Evolutionary conservation across 2,329 filamentous ascomycete genomes (phyloP).

Genomic region (Cercospora berteroae): DNA sequence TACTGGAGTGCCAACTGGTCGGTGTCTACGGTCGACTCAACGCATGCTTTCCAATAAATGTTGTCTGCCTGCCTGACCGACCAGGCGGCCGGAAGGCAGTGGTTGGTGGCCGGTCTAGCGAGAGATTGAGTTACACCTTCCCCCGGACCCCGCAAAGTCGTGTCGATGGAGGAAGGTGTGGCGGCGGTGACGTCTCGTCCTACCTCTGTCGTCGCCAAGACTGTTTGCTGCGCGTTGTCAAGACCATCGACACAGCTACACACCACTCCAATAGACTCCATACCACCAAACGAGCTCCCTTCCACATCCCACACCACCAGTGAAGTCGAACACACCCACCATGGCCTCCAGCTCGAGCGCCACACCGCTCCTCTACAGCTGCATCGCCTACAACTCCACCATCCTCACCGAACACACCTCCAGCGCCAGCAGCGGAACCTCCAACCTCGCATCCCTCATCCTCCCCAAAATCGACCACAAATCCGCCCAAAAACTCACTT

Average conservation of each 20-base stretch:
- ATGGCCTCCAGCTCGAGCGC: constrained; percentile 40
- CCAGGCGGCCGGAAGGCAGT: not conserved
- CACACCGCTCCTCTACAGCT: constrained; percentile 56
- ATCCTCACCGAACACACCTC: constrained; percentile 92
- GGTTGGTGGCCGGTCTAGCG: not conserved
- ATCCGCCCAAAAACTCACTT: constrained; percentile 82
- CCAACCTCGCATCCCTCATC: constrained; percentile 85
- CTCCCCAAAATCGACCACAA: constrained; percentile 90
- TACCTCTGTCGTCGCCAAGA: not conserved
- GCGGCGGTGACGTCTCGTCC: constrained; percentile 4
- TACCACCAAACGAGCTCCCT: not conserved
- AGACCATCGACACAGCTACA: not conserved
- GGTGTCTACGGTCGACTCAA: not conserved
- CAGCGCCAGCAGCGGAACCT: constrained; percentile 76
- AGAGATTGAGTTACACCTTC: constrained; percentile 7
- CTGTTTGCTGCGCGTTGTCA: not conserved
- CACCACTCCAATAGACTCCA: not conserved
- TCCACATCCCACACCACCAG: not conserved
- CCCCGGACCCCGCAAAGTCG: not conserved
- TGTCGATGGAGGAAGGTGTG: not conserved
- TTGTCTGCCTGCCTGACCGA: not conserved
- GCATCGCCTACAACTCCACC: constrained; percentile 89
- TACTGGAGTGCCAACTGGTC: not conserved
- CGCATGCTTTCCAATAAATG: not conserved
- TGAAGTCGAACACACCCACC: constrained; percentile 9